phyloP scores from a whole-genome alignment of 352 stramenopile species.

The Pythium biforme region DNA sequence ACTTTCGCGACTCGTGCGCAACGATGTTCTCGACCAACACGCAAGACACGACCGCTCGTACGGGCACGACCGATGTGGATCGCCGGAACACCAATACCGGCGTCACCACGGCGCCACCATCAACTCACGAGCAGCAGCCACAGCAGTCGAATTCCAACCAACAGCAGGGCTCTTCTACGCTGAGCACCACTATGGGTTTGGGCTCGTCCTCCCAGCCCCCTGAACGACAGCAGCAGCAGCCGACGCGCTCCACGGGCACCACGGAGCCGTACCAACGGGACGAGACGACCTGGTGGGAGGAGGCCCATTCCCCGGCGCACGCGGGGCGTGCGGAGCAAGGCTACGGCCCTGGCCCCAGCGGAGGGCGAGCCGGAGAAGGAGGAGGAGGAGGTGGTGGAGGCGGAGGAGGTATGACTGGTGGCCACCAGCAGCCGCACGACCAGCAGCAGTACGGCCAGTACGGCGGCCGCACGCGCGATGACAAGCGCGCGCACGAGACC shows the following conservation, averaged over 20 bases:
- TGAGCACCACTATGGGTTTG: background rate
- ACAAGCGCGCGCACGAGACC: constrained; percentile 10
- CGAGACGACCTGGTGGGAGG: constrained; percentile 22
- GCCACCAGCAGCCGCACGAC: background rate
- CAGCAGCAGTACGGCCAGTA: constrained; percentile 12
- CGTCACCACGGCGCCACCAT: background rate
- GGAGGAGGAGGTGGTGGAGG: background rate
- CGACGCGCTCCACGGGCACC: background rate
- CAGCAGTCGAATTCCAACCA: background rate
- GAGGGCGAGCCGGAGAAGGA: too few species aligned
- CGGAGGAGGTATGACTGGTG: background rate
- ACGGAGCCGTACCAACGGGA: constrained; percentile 9
- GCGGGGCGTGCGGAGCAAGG: constrained; percentile 3
- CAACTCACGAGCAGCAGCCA: background rate
- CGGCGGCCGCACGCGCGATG: constrained; percentile 1
- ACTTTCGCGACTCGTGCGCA: background rate
- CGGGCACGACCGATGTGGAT: background rate
- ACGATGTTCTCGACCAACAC: constrained; percentile 8
- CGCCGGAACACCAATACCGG: background rate
- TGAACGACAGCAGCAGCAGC: constrained; percentile 2
- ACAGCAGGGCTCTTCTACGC: background rate
- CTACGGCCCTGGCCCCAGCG: constrained; percentile 11
- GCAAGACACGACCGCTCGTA: background rate
- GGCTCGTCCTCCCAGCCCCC: background rate
- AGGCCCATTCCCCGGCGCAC: constrained; percentile 4